These are phyloP conservation scores for Corylus americana DNA, from an alignment of 306 rosid species.

Conservation along the genomic window DNA sequence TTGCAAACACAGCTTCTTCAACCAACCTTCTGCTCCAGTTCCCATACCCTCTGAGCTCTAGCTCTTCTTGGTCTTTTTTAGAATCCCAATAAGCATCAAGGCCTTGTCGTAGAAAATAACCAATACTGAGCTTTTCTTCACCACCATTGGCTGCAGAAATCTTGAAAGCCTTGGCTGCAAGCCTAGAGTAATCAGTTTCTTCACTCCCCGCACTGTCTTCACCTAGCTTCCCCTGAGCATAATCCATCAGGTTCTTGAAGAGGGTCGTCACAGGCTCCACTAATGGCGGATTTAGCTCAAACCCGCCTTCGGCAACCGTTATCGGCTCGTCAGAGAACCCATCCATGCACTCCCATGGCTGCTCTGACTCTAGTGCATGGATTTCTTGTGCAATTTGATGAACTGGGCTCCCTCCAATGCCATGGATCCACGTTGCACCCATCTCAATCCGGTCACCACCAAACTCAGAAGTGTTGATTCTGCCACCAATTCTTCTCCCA, in stretches of 20 bases:
- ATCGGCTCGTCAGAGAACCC: slow-evolving; percentile 54
- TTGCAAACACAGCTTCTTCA: slow-evolving; percentile 74
- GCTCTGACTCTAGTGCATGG: slow-evolving; percentile 67
- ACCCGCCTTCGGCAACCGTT: slow-evolving; percentile 82
- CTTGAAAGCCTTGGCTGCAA: slow-evolving; percentile 43
- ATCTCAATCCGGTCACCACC: slow-evolving; percentile 91
- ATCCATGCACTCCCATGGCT: slow-evolving; percentile 99
- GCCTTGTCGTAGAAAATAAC: slow-evolving; percentile 65
- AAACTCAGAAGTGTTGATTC: slow-evolving; percentile 87
- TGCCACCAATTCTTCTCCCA: slow-evolving; percentile 86
- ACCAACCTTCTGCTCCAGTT: slow-evolving; percentile 60
- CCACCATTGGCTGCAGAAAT: slow-evolving; percentile 23
- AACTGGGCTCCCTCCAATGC: slow-evolving; percentile 87
- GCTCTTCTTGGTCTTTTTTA: slow-evolving; percentile 40
- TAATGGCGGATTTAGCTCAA: slow-evolving; percentile 40
- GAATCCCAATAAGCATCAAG: slow-evolving; percentile 58
- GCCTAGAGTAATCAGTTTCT: slow-evolving; percentile 19
- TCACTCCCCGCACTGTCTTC: slow-evolving; percentile 23
- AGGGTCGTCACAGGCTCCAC: slow-evolving; percentile 66
- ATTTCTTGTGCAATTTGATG: slow-evolving; percentile 71
- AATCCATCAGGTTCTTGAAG: slow-evolving; percentile 73
- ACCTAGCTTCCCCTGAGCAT: slow-evolving; percentile 54
- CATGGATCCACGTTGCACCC: slow-evolving; percentile 99
- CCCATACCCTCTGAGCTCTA: slow-evolving; percentile 42
- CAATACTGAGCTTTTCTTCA: slow-evolving; percentile 54